Evolutionary conservation across 176 grass and related monocot species (phyloP), one percentile per base, ranked within the genome.

Genomic region (Chloris gayana): DNA sequence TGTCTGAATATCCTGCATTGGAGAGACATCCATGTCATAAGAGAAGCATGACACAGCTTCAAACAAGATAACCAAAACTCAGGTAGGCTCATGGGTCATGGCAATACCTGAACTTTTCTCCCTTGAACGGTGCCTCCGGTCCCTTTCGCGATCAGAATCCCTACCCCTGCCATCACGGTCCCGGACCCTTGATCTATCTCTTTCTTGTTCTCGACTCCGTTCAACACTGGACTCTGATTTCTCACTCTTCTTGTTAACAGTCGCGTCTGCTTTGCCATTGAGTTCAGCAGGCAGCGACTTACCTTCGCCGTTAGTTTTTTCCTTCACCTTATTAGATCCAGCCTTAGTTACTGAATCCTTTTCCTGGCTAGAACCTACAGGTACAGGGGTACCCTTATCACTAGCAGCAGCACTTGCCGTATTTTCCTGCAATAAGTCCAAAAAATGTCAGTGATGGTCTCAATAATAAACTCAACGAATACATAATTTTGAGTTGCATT

Each of bases 51-150:
- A 6, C 35, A 37, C 35, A 37, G n/a, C 35, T 69, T 50, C 10
- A 13, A 64, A 74, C 0, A 39, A 49, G 0, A 60, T 50, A 75
- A 47, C 14, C 15, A 42, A 37, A 80, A 72, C 60, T 19, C 49
- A 82, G 63, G 72, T 61, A 49, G 47, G 41, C 75, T 83, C 9
- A 29, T 70, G 47, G 41, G 70, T 83, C 9, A 29, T 70, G 2
- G 8, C 41, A 80, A 58, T 85, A 98, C 92, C 92, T 95, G 92
- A 93, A 75, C 86, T 87, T 59, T 83, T 95, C 77, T 94, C 89
- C 85, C 73, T 91, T 9, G 85, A 76, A 47, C 34, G 88, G 25
- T 87, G 92, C 54, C 90, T 93, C 63, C 87, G 63, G 22, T 79
- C 91, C 70, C 85, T 91, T 61, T 94, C 90, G 2, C 75, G 86